Evolutionary conservation across 129 eudicot species (phyloP).

Genomic region (Rutidosis leptorrhynchoides): DNA sequence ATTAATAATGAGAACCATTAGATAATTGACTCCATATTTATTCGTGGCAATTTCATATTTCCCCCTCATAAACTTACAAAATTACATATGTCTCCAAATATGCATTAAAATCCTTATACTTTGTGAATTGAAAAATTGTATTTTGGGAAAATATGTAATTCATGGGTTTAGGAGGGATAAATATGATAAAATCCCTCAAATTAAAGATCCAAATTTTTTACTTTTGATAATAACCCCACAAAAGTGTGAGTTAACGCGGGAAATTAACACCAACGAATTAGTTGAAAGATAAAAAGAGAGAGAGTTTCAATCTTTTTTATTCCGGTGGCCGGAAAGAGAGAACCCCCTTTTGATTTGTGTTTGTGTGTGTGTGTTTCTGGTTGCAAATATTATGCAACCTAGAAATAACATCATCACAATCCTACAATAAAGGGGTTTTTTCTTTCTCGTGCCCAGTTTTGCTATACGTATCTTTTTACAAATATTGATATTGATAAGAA

Average conservation of each 20-base stretch:
- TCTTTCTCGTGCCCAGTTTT: slow-evolving; percentile 13
- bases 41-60: no score
- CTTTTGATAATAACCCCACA: slow-evolving; percentile 12
- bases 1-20: slow-evolving; percentile 20
- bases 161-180: no score
- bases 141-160: no score
- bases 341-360: slow-evolving; percentile 31
- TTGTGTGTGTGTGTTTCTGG: slow-evolving; percentile 29
- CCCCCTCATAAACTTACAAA: no score
- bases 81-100: no score
- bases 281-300: slow-evolving; percentile 8
- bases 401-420: slow-evolving; percentile 28
- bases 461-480: not conserved
- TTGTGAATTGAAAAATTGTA: no score
- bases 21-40: slow-evolving; percentile 6
- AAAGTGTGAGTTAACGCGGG: slow-evolving; percentile 15
- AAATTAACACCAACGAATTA: not conserved
- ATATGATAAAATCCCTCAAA: slow-evolving; percentile 24
- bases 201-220: not conserved
- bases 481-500: not conserved
- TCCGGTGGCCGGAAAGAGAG: slow-evolving; percentile 36
- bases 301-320: slow-evolving; percentile 12
- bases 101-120: no score
- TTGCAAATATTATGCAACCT: slow-evolving; percentile 30
- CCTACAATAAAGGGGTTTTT: slow-evolving; percentile 31